Base-by-base conservation (phyloP, 2,329 filamentous ascomycete genomes). In the Stagonosporopsis tanaceti region DNA sequence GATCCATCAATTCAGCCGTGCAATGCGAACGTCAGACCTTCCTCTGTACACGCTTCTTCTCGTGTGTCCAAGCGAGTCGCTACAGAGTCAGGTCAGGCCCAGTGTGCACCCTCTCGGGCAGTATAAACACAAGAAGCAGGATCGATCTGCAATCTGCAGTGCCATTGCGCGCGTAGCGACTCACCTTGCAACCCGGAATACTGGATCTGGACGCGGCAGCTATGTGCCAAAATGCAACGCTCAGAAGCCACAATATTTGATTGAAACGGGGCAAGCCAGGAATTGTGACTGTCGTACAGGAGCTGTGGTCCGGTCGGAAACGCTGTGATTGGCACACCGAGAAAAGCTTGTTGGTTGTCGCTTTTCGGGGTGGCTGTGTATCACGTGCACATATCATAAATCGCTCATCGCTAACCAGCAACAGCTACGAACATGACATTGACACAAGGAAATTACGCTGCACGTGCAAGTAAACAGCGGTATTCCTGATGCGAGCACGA, bases 401-500 rank as follows among this genome's bases (percentile, higher is more conserved):
- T 67, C 65, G 63, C 65, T 66, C 65, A 67, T 46, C 22, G 60
- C 67, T 69, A 69, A 62, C 67, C 64, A 54, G 42, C 65, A 64
- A 57, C 60, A 67, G 67, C 50, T 57, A 60, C 53, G 58, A 54
- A 54, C 55, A 52, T 20, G 56, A 48, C 37, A 54, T 34, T 48
- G 25, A 53, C 27, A 52, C 15, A 48, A 41, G 56, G 50, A 64
- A 53, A 65, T 62, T 63, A 39, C 25, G 52, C 32, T 27, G 28
- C 57, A 60, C 53, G 45, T 58, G 50, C 45, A 50, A 28, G 30
- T 27, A 27, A 41, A 32, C 50, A 42, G 44, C 57, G 47, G 27
- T 55, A 20, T 47, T 57, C 57, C 56, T 50, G 55, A 47, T 47
- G 41, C 37, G 62, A 55, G 41, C 30, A 48, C 17, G 44, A 60